These are phyloP conservation scores for Malus sieversii DNA, from an alignment of 306 rosid genomes.

Conservation along the genomic window DNA sequence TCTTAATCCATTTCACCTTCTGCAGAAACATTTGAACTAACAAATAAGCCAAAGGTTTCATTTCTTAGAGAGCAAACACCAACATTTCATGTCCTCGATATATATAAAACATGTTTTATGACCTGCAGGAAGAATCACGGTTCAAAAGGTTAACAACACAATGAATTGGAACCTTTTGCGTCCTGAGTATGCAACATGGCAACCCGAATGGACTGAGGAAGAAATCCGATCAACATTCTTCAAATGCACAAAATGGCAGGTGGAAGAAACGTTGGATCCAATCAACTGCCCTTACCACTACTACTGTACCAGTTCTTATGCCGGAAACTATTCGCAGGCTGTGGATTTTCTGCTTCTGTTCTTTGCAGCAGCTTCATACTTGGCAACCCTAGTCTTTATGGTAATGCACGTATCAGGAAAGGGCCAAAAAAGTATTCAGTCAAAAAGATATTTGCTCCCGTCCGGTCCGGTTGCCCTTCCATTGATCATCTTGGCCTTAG, in stretches of 20 bases:
- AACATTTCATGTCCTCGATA: not conserved
- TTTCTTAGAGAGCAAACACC: constrained; percentile 10
- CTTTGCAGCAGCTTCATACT: constrained; percentile 47
- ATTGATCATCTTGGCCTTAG: constrained; percentile 53
- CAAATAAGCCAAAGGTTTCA: constrained; percentile 21
- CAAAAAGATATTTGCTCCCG: constrained; percentile 48
- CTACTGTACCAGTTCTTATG: constrained; percentile 63
- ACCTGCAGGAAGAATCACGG: constrained; percentile 4
- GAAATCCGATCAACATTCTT: constrained; percentile 50
- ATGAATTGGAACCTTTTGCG: constrained; percentile 42
- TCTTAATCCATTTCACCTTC: constrained; percentile 48
- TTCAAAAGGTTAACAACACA: not conserved
- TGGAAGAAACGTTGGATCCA: constrained; percentile 73
- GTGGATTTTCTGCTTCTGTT: constrained; percentile 49
- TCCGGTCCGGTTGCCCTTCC: constrained; percentile 86
- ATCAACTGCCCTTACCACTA: constrained; percentile 77
- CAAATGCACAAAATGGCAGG: constrained; percentile 92
- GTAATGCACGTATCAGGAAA: constrained; percentile 33
- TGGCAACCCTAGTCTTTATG: constrained; percentile 52
- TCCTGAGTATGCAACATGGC: constrained; percentile 39
- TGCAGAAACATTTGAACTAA: constrained; percentile 50
- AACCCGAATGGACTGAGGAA: constrained; percentile 34
- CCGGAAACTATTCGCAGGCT: constrained; percentile 47
- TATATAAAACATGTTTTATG: not conserved
- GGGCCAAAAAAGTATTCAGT: constrained; percentile 16